Base-by-base conservation (phyloP, 2,329 filamentous ascomycete genomes). In the Aspergillus aculeatus region DNA sequence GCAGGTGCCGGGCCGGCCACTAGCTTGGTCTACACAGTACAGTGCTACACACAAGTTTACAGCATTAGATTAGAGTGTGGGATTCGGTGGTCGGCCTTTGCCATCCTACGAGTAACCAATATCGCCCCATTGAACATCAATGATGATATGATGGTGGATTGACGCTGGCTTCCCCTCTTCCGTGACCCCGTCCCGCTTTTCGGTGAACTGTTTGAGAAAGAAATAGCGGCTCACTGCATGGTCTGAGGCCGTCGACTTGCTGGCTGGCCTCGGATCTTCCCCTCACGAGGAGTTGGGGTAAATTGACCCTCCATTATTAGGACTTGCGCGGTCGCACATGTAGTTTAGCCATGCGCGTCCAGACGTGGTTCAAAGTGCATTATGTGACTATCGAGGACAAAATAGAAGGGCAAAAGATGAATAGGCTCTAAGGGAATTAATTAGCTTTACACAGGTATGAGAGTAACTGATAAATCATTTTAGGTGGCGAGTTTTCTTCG, bases 201-300 rank as follows among this genome's bases (percentile, higher is more conserved):
- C 65, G 66, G 66, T 68, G 66, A 67, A 58, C 65, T 63, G 38
- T 61, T 66, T 59, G 48, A 52, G 63, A 47, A 58, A 56, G 60
- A 48, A 51, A 47, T 32, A 16, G 32, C 32, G 32, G 32, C 56
- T 57, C 61, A 57, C 49, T 49, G 47, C 16, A 55, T 62, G 62
- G 59, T 56, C 59, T 65, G 59, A 64, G 63, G 63, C 56, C 32
- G 26, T 44, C 0, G 26, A 29, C 26, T 29, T 29, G 26, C 26
- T 9, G 7, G 26, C 26, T 29, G 26, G 7, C 26, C 26, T 29
- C 7, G 26, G 47, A 24, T 5, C 59, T 69, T 69, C 70, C 69
- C 70, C 70, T 72, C 70, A 71, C 69, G 53, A 63, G 58, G 53
- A 68, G 56, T 72, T 69, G 69, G 70, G 67, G 70, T 70, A 71